These are phyloP conservation scores for Leishmania arabica DNA, from an alignment of 208 protist genomes.

Conservation along the genomic window DNA sequence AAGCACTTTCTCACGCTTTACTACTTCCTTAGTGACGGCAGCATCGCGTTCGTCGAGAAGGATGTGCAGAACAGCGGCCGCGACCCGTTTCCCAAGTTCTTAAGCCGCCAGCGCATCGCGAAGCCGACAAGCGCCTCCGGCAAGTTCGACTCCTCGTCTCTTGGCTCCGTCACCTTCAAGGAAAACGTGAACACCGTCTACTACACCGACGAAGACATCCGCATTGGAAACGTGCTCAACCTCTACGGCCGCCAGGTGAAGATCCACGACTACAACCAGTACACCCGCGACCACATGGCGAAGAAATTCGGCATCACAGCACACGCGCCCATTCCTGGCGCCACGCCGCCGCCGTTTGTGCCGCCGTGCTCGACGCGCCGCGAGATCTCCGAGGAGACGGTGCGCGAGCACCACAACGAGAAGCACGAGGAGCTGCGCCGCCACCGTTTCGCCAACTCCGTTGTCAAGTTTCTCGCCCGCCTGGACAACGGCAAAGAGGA, in stretches of 20 bases:
- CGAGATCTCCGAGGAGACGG: conserved; percentile 85
- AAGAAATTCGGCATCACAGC: conserved; percentile 66
- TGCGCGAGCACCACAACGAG: conserved; percentile 78
- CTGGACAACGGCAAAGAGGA: conserved; percentile 84
- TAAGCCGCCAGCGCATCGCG: conserved; percentile 90
- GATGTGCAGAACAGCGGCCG: conserved; percentile 95
- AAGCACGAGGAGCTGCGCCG: conserved; percentile 84
- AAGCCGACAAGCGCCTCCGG: conserved; percentile 65
- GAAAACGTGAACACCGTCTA: conserved; percentile 90
- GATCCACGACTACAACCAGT: conserved; percentile 95
- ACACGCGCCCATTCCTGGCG: conserved; percentile 67
- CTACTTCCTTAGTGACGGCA: conserved; percentile 98
- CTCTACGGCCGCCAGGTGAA: conserved; percentile 88
- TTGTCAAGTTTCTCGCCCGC: conserved; percentile 91
- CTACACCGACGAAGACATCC: conserved; percentile 95
- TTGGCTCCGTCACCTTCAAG: conserved; percentile 94
- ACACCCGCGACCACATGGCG: conserved; percentile 89
- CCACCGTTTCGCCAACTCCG: conserved; percentile 72
- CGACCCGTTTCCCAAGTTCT: conserved; percentile 96
- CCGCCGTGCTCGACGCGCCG: conserved; percentile 80
- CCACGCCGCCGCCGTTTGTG: conserved; percentile 54
- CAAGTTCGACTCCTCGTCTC: conserved; percentile 78
- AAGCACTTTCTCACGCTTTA: conserved; percentile 95
- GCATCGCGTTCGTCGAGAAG: conserved; percentile 95
- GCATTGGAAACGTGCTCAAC: conserved; percentile 90